Base-by-base conservation (phyloP, 495 filamentous ascomycete species). In the Penicillium subrubescens region DNA sequence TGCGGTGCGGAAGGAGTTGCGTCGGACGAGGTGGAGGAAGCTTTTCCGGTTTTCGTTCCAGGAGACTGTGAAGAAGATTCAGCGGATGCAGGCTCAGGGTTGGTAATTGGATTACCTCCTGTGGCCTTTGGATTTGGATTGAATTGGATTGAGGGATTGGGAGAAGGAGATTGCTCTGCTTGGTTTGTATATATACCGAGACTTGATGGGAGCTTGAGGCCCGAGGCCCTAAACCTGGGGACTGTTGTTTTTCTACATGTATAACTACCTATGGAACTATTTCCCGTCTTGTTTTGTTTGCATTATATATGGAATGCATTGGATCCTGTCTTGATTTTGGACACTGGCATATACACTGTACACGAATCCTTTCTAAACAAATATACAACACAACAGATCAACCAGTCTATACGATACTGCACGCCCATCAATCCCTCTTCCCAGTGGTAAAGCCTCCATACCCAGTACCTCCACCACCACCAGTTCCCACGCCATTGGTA, bases 381-480 rank as follows among this genome's bases (percentile, higher is more conserved):
- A 55, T 56, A 34, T 56, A 55, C 37, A 62, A 21, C 15, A 44
- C 8, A 34, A 34, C 29, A 33, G 27, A 8, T 12, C 31, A 33
- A 21, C 31, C 53, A 12, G 8, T 25, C 17, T 39, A 56, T 35
- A 31, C 53, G 1, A 5, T 19, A 21, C 2, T 19, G 8, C 21
- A 15, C 33, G 33, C 27, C 35, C 7, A 64, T 84, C 69, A 88
- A 74, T 87, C 85, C 57, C 80, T 85, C 73, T 87, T 86, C 34
- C 82, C 83, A 67, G 70, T 77, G 27, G 66, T 61, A 59, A 80
- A 79, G 21, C 78, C 80, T 34, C 79, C 80, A 75, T 84, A 85
- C 35, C 76, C 77, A 67, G 71, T 63, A 37, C 71, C 73, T 44
- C 76, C 77, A 64, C 72, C 65, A 41, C 71, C 74, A 37, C 69